Base-by-base conservation (phyloP, 2,329 filamentous ascomycete genomes). In the Aspergillus flavus region DNA sequence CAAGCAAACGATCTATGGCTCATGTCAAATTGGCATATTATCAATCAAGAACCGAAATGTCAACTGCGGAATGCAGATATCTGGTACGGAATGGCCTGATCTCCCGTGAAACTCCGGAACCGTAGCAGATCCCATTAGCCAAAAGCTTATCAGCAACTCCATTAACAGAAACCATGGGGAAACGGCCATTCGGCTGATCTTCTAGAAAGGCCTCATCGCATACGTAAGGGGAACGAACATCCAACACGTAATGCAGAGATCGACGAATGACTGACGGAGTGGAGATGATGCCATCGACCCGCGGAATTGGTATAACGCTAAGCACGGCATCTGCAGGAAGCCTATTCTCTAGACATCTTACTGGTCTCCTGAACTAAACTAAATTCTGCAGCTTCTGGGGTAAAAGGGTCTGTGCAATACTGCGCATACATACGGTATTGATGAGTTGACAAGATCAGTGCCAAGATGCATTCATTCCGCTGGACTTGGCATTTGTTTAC, bases 221-320 rank as follows among this genome's bases (percentile, higher is more conserved):
- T 36, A 57, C 55, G 55, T 57, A 57, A 46, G 55, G 41, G 26
- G 26, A 21, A n/a, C 16, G 19, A 23, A n/a, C 23, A 23, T 57
- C 39, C 6, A 41, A 19, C 23, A 21, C 41, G 39, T 43, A 28
- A 57, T 46, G 55, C 26, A 46, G 5, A 5, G 36, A 57, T 57
- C 28, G 57, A 57, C 57, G 61, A 46, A 54, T 67, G 65, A 63
- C 64, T 46, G 60, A 50, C 30, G 16, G 34, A 45, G 43, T 60
- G 62, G 45, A 32, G 63, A 69, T 69, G 68, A 65, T 66, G 67
- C 68, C 64, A 70, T 69, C 59, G 64, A 58, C 56, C 67, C 68
- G 57, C 54, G 45, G 59, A 36, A 62, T 65, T 62, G 61, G 64
- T 36, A 61, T 41, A 57, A 61, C 56, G 53, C 57, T 62, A 41